Conservation (phyloP, 2,329 filamentous ascomycete genomes). For the Ophiocordyceps robertsii region DNA sequence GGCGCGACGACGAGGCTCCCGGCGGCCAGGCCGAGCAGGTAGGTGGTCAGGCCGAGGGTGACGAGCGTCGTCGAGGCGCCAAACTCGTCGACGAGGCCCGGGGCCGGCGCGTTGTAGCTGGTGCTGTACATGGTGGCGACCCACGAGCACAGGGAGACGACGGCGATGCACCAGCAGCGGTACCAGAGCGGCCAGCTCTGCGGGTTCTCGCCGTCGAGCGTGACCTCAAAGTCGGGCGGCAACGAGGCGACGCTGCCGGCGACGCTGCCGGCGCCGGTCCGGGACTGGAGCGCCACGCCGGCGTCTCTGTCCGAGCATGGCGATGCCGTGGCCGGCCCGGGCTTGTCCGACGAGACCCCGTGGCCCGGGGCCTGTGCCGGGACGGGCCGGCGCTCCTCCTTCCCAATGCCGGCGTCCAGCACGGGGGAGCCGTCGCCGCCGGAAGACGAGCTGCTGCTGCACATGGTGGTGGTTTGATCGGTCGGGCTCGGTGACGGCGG, state of each 20-base stretch:
- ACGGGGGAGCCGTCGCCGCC: no score
- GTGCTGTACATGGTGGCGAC: conserved; percentile 61
- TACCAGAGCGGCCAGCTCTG: conserved; percentile 50
- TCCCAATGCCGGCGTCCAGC: no score
- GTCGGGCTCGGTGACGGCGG: no score
- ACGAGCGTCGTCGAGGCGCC: conserved; percentile 43
- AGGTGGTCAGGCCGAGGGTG: conserved; percentile 66
- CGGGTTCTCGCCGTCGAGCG: conserved; percentile 54
- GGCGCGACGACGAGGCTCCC: conserved; percentile 65
- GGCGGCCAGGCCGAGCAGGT: conserved; percentile 59
- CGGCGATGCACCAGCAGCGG: conserved; percentile 28
- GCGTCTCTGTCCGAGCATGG: no score
- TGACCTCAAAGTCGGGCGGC: conserved; percentile 55
- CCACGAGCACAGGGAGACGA: conserved; percentile 32
- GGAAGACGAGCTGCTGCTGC: no score
- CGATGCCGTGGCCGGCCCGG: no score
- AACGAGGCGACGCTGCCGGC: conserved; percentile 28
- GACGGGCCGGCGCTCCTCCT: no score
- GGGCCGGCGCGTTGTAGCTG: conserved; percentile 60
- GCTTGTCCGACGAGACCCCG: no score
- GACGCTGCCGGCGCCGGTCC: conserved; percentile 27
- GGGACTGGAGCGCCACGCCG: conserved; percentile 28
- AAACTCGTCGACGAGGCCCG: conserved; percentile 57
- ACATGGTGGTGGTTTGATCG: no score
- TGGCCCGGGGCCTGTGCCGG: no score